A percentile compares a stretch with the other conserved stretches of the same genome.
These are phyloP conservation scores for Mycena filopes DNA, from an alignment of 768 basidiomycete genomes.

Conservation along the genomic window DNA sequence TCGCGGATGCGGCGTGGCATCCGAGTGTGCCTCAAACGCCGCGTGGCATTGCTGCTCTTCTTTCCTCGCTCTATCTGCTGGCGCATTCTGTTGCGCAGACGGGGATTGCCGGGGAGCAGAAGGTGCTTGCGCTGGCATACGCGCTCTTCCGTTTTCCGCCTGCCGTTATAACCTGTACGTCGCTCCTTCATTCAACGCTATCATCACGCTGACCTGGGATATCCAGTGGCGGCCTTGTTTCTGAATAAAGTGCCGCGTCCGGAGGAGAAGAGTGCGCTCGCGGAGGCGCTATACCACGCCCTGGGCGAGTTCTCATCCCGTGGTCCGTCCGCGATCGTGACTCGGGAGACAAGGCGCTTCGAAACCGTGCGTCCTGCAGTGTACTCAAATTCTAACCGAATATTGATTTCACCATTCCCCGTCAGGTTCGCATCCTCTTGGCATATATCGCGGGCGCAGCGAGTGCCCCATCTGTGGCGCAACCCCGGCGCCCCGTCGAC, in stretches of 20 bases:
- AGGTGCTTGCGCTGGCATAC: conserved; percentile 36
- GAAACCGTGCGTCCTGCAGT: conserved; percentile 32
- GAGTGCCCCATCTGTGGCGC: background rate
- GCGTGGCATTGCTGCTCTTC: conserved; percentile 43
- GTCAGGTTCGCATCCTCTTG: conserved; percentile 31
- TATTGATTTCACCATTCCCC: background rate
- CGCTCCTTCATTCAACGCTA: background rate
- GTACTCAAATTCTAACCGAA: too few relatives aligned
- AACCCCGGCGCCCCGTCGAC: conserved; percentile 28
- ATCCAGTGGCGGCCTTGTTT: conserved; percentile 37
- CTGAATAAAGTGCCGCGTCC: conserved; percentile 35
- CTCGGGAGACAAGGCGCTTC: conserved; percentile 26
- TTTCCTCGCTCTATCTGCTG: conserved; percentile 42
- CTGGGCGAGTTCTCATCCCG: conserved; percentile 33
- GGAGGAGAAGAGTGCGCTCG: conserved; percentile 38
- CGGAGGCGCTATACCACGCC: conserved; percentile 37
- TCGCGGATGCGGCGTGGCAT: conserved; percentile 36
- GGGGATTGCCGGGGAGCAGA: conserved; percentile 28
- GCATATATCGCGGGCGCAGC: conserved; percentile 27
- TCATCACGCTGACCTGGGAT: background rate
- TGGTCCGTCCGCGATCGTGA: conserved; percentile 29
- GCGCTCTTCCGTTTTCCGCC: conserved; percentile 41
- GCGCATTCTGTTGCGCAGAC: conserved; percentile 34
- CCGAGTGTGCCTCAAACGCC: conserved; percentile 36
- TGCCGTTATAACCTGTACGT: conserved; percentile 40